Conservation (phyloP, 2,329 filamentous ascomycete genomes). For the Fusarium sterilihyphosum region DNA sequence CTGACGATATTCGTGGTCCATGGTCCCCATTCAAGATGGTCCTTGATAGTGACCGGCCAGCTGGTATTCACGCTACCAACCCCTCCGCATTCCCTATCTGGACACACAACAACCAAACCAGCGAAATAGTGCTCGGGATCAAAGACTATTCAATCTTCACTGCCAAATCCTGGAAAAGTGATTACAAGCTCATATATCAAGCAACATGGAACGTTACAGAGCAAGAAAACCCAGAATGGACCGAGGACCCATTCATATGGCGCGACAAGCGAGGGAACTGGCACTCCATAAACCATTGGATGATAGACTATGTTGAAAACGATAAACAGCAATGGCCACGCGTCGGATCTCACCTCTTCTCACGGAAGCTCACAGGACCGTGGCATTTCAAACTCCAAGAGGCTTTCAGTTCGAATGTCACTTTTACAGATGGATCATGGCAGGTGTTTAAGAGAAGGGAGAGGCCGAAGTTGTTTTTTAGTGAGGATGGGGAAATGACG, state of each 20-base stretch:
- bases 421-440: conserved; percentile 51
- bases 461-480: conserved; percentile 60
- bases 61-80: conserved; percentile 48
- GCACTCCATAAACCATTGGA: conserved; percentile 47
- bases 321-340: conserved; percentile 43
- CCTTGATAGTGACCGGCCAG: conserved; percentile 18
- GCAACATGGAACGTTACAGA: conserved; percentile 27
- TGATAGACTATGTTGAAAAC: conserved; percentile 41
- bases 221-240: conserved; percentile 21
- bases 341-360: conserved; percentile 45
- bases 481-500: conserved; percentile 52
- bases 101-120: neutral
- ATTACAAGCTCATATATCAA: conserved; percentile 17
- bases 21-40: conserved; percentile 24
- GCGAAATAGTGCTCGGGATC: conserved; percentile 12
- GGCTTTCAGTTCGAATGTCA: conserved; percentile 44
- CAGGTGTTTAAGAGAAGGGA: conserved; percentile 56
- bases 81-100: conserved; percentile 53
- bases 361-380: conserved; percentile 40
- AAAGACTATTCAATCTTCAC: conserved; percentile 26
- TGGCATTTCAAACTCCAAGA: conserved; percentile 45
- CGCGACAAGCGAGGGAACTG: conserved; percentile 47
- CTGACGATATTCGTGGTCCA: conserved; percentile 29
- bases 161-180: neutral
- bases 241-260: conserved; percentile 49